phyloP scores from a whole-genome alignment of 1,284 basidiomycete species.

The Boletellus deceptivus region DNA sequence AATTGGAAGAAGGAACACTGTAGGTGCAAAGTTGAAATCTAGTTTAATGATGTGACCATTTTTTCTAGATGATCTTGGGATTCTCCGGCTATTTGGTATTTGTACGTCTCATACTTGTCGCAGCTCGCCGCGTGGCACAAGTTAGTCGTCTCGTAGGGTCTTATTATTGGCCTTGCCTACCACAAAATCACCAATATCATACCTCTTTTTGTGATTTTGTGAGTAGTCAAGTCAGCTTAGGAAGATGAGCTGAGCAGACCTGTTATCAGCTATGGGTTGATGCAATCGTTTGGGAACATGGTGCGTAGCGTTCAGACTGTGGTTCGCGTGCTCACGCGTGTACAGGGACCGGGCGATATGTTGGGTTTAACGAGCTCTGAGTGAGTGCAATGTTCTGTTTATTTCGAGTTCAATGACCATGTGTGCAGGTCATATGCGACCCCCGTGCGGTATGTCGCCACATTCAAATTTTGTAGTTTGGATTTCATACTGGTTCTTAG shows the following conservation, averaged over 20 bases:
- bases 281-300: constrained; percentile 69
- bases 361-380: constrained; percentile 66
- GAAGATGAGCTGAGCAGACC: constrained; percentile 9
- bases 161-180: constrained; percentile 68
- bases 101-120: constrained; percentile 33
- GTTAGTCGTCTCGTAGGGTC: constrained; percentile 32
- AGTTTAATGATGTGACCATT: constrained; percentile 2
- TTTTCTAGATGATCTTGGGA: constrained; percentile 63
- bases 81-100: constrained; percentile 75
- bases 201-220: constrained; percentile 69
- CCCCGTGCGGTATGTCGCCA: constrained; percentile 49
- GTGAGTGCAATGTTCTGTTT: constrained; percentile 38
- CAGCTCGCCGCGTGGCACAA: not conserved
- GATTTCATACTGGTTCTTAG: constrained; percentile 27
- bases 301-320: constrained; percentile 31
- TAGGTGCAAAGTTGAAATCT: constrained; percentile 27
- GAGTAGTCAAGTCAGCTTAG: constrained; percentile 22
- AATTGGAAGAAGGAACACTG: constrained; percentile 62
- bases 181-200: constrained; percentile 64
- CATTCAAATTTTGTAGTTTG: not conserved
- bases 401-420: constrained; percentile 4
- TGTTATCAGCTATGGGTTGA: constrained; percentile 56
- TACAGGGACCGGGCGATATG: constrained; percentile 72
- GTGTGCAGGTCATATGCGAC: constrained; percentile 59
- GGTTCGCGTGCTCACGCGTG: constrained; percentile 7